These are phyloP conservation scores for Acanthamoeba castellanii DNA, from an alignment of 208 protist genomes.

Conservation along the genomic window DNA sequence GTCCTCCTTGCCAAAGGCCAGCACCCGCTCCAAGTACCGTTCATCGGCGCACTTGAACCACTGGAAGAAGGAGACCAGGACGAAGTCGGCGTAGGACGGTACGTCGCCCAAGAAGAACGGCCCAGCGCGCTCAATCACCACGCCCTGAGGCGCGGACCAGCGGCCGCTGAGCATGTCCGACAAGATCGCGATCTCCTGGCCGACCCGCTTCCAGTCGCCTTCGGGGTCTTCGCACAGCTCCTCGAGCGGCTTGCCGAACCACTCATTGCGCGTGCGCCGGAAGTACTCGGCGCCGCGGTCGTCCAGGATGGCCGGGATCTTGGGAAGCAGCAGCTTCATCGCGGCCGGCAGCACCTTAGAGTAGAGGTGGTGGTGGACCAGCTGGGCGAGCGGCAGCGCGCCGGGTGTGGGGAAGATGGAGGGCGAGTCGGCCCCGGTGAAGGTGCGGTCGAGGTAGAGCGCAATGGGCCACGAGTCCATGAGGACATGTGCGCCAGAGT, in stretches of 20 bases:
- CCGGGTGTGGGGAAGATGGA: constrained; percentile 48
- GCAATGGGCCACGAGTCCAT: constrained; percentile 48
- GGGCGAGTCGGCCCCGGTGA: neutral
- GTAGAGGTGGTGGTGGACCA: neutral
- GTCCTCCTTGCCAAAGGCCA: neutral
- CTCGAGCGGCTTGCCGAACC: constrained; percentile 63
- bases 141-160: neutral
- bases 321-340: constrained; percentile 25
- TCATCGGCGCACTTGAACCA: constrained; percentile 42
- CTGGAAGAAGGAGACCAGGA: constrained; percentile 16
- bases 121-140: neutral
- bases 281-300: constrained; percentile 60
- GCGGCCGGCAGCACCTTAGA: neutral
- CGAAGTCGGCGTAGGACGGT: constrained; percentile 48
- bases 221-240: constrained; percentile 26
- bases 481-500: neutral
- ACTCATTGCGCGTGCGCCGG: neutral
- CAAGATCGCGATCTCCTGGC: constrained; percentile 34
- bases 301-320: constrained; percentile 26
- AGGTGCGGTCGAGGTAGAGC: constrained; percentile 55
- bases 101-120: constrained; percentile 35
- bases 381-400: neutral
- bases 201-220: neutral
- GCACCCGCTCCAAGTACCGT: neutral
- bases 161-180: constrained; percentile 45